Base-by-base conservation (phyloP, 257 asterid species). In the Salvia splendens region DNA sequence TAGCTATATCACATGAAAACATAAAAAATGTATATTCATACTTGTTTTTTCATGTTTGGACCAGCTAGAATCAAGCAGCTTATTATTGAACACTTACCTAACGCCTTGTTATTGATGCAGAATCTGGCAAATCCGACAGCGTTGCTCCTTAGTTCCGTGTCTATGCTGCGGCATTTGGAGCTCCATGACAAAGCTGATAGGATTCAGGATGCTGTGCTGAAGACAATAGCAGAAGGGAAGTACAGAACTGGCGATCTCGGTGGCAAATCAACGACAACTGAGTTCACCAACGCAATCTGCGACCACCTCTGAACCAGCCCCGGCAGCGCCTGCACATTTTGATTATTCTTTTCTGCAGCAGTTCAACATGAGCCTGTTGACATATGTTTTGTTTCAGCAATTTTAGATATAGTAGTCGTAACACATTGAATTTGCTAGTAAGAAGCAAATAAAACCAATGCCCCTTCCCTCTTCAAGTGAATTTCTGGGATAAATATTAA, bases 81-180 rank as follows among this genome's bases (percentile, higher is more conserved):
- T 80, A 83, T 75, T 80, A 83, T 83, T 7, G 78, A 71, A 52
- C 32, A 58, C 8, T 24, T 41, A 20, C 16, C 58, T 67, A 28
- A 38, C 61, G 30, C 65, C 56, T 65, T 75, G 48, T 46, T 51
- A 10, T 45, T 40, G 3, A 0, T 74, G 83, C 79, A 92, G 98
- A 87, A 92, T 82, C 48, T 92, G 92, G 98, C 98, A 12, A 92
- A 92, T 65, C 98, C 98, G 65, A 92, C 98, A 11, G 98, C 98
- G 24, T 75, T 92, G 83, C 98, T 92, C 70, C 84, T 92, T 75
- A 92, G 98, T 65, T 49, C 90, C 0, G 98, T 92, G 28, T 43
- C 86, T 8, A 92, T 92, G 98, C 69, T 92, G 77, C 89, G 85
- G 24, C 98, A 92, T 72, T 77, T 92, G 72, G 69, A 89, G 6